phyloP scores from a whole-genome alignment of 805 yeast genomes.

The Cyberlindnera galapagoensis region DNA sequence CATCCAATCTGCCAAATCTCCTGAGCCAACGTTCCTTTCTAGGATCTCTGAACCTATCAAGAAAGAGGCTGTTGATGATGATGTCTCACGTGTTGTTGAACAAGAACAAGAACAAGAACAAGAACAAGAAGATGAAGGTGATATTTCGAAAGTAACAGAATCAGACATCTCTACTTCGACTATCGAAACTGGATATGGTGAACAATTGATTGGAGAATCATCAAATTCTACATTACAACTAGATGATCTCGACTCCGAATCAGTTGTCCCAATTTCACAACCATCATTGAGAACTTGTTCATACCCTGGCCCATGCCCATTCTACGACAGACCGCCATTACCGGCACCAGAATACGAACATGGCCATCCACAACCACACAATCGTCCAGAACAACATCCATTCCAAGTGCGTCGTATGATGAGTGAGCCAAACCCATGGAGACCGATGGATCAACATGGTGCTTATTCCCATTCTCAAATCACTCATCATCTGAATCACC shows the following conservation, averaged over 20 bases:
- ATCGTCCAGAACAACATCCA: slow-evolving; percentile 9
- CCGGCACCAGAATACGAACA: too few relatives aligned
- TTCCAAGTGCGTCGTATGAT: slow-evolving; percentile 12
- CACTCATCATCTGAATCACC: not conserved
- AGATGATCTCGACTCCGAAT: slow-evolving; percentile 11
- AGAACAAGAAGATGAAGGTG: not conserved
- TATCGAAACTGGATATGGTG: slow-evolving; percentile 1
- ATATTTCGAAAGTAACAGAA: not conserved
- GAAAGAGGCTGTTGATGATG: not conserved
- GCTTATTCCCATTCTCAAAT: not conserved
- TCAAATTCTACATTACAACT: slow-evolving; percentile 13
- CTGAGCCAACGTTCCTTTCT: slow-evolving; percentile 12
- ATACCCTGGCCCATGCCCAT: slow-evolving; percentile 7
- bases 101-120: not conserved
- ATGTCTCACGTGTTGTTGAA: not conserved
- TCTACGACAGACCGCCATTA: too few relatives aligned
- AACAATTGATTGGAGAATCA: too few relatives aligned
- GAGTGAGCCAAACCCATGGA: slow-evolving; percentile 11
- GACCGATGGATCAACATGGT: too few relatives aligned
- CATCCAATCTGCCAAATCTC: slow-evolving; percentile 1
- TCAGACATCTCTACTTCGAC: not conserved
- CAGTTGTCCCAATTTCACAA: slow-evolving; percentile 12
- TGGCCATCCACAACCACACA: too few relatives aligned
- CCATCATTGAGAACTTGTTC: slow-evolving; percentile 11
- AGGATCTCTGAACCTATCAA: slow-evolving; percentile 16